Percentiles rank a stretch among this genome's conserved stretches.
These are phyloP conservation scores for Hirschioporus abietinus DNA, from an alignment of 768 basidiomycete species.

Conservation along the genomic window DNA sequence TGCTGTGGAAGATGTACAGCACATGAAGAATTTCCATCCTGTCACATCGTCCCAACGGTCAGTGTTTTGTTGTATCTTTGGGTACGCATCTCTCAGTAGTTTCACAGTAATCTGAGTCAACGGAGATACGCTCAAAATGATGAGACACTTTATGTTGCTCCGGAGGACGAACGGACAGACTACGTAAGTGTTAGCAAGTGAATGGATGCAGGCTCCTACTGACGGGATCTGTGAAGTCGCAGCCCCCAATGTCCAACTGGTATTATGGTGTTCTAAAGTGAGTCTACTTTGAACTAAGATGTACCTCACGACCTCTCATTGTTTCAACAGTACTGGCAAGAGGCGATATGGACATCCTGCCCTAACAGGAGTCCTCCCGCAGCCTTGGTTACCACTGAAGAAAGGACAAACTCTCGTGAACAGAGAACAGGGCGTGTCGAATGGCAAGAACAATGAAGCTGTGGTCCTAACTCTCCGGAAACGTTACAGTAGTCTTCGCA, in stretches of 20 bases:
- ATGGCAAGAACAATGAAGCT: constrained; percentile 41
- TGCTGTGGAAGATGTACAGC: constrained; percentile 71
- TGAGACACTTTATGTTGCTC: constrained; percentile 91
- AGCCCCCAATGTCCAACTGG: constrained; percentile 96
- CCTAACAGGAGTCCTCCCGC: constrained; percentile 85
- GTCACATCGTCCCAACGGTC: constrained; percentile 89
- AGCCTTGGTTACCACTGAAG: constrained; percentile 91
- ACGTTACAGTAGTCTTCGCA: constrained; percentile 51
- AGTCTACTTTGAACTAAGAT: constrained; percentile 12
- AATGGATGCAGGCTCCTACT: background rate
- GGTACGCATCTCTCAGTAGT: constrained; percentile 5
- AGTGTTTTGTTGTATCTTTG: constrained; percentile 12
- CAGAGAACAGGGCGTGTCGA: constrained; percentile 31
- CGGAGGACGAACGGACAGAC: constrained; percentile 88
- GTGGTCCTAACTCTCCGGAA: constrained; percentile 81
- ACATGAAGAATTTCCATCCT: constrained; percentile 75
- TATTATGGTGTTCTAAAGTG: constrained; percentile 91
- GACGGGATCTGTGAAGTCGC: constrained; percentile 49
- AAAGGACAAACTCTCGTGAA: constrained; percentile 76
- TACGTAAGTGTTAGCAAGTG: constrained; percentile 47
- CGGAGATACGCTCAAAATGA: constrained; percentile 90
- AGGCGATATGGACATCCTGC: constrained; percentile 94
- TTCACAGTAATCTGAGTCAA: constrained; percentile 69
- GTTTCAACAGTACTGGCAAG: constrained; percentile 74
- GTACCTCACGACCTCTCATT: background rate